Base-by-base conservation (phyloP, 2,329 filamentous ascomycete genomes). In the Penicillium sp. region DNA sequence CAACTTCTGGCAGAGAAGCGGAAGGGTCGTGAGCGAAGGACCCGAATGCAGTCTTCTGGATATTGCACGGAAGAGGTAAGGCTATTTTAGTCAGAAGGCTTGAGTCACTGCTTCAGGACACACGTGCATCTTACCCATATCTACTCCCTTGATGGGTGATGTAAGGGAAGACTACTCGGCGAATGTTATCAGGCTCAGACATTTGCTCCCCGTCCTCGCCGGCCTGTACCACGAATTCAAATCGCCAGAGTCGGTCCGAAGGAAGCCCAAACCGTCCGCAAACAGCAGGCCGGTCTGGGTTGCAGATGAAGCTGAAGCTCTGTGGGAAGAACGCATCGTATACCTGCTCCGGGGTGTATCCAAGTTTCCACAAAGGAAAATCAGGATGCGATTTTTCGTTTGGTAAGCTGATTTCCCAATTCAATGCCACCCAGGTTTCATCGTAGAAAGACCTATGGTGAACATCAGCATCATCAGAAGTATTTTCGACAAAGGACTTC, bases 261-360 rank as follows among this genome's bases (percentile, higher is more conserved):
- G 67, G 58, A 1, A 67, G 72, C 0, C 78, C 78, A 54, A 81
- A 80, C 27, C 77, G 68, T 4, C 76, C 79, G 44, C 72, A 73
- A 0, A 77, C 79, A 2, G 77, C 67, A 2, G 79, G 73, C 39
- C 75, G 70, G 2, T 67, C 63, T 0, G 75, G 74, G 32, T 76
- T 74, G 56, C 73, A 74, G 46, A 75, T 71, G 53, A 81, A 81
- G 13, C 76, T 74, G 58, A 76, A 79, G 1, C 72, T 67, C 4
- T 36, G 56, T 0, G 79, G 79, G 62, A 76, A 82, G 59, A 79
- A 81, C 1, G 74, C 54, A 50, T 81, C 75, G 51, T 80, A 80
- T 0, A 81, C 77, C 18, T 77, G 57, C 45, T 78, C 68, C 4
- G 79, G 76, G 0, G 70, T 74, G 54, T 77, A 78, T 5, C 77